Evolutionary conservation across 2,329 filamentous ascomycete species (phyloP), one percentile per base, ranked within the genome.

Genomic region (Botrytis squamosa): DNA sequence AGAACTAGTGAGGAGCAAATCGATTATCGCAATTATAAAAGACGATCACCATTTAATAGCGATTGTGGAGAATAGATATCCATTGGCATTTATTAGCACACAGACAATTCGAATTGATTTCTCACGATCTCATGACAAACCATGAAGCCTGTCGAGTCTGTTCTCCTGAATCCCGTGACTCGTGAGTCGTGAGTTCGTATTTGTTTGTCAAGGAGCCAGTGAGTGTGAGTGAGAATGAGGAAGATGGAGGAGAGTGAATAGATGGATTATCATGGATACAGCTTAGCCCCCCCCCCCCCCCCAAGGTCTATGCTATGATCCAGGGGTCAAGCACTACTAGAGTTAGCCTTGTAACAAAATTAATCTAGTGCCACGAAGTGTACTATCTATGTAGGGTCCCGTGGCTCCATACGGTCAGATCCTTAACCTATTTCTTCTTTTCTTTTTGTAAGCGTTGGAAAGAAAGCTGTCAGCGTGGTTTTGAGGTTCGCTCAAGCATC

Each of bases 21-120:
- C 29, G 49, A 68, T 57, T 57, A 68, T 68, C 66, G 49, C 36
- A 68, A 68, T 68, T 22, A 68, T 57, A 57, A 68, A 68, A 42
- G 66, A 33, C 36, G 66, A 68, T 68, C 66, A 57, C 49, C 36
- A 40, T 68, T 49, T 55, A 36, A 22, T 62, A 62, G 22, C 59
- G 59, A 62, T n/a, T 55, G n/a, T 29, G 14, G 52, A 29, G 25
- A 55, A 55, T 55, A 29, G 52, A 29, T 55, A 55, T 29, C n/a
- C 52, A 52, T 36, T 4, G 3, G 22, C 22, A 55, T 38, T n/a
- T 55, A 18, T 10, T 40, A 40, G 22, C 36, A 38, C 44, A 67
- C 33, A 40, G 22, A 29, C 46, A 14, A 40, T 38, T 55, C 25
- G 20, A 40, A 29, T 8, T 29, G 10, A 67, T 66, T n/a, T 52